phyloP scores from a whole-genome alignment of 495 filamentous ascomycete genomes.

The Penicillium crystallinum region DNA sequence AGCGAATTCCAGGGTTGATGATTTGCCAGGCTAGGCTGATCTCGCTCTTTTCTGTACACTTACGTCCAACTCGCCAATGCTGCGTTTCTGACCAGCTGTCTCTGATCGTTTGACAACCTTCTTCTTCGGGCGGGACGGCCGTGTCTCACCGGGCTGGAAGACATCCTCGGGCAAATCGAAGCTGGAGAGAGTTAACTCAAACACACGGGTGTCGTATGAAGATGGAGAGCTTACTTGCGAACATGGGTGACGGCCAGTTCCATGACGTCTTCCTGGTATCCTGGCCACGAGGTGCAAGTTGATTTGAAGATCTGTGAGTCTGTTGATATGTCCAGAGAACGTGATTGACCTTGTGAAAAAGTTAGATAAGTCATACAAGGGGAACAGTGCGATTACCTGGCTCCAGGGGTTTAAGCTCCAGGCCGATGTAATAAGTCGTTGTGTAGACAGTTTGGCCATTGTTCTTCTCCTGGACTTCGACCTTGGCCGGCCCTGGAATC shows the following conservation, averaged over 20 bases:
- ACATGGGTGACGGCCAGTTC: constrained; percentile 68
- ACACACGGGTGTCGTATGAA: too few relatives aligned
- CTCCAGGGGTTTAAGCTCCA: constrained; percentile 52
- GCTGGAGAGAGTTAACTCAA: constrained; percentile 40
- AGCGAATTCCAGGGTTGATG: constrained; percentile 16
- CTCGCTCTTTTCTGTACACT: constrained; percentile 30
- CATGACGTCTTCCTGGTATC: constrained; percentile 59
- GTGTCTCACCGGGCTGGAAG: constrained; percentile 74
- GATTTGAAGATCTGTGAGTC: constrained; percentile 72
- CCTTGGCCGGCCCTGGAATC: constrained; percentile 33
- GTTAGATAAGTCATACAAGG: constrained; percentile 17
- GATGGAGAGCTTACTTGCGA: constrained; percentile 56
- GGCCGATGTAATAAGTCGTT: constrained; percentile 81
- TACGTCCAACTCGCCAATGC: constrained; percentile 44
- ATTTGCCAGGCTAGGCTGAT: constrained; percentile 22
- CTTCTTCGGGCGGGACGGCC: constrained; percentile 58
- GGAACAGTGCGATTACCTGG: constrained; percentile 22
- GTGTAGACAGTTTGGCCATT: constrained; percentile 61
- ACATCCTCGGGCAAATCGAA: constrained; percentile 85
- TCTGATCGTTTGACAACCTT: constrained; percentile 49
- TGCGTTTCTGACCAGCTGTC: constrained; percentile 35
- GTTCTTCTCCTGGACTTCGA: constrained; percentile 28
- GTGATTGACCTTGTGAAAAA: constrained; percentile 40
- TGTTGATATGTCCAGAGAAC: constrained; percentile 58
- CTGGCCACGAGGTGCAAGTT: constrained; percentile 59